These are phyloP conservation scores for Chytriomyces confervae DNA, from an alignment of 192 early-diverging fungal genomes.

Conservation along the genomic window DNA sequence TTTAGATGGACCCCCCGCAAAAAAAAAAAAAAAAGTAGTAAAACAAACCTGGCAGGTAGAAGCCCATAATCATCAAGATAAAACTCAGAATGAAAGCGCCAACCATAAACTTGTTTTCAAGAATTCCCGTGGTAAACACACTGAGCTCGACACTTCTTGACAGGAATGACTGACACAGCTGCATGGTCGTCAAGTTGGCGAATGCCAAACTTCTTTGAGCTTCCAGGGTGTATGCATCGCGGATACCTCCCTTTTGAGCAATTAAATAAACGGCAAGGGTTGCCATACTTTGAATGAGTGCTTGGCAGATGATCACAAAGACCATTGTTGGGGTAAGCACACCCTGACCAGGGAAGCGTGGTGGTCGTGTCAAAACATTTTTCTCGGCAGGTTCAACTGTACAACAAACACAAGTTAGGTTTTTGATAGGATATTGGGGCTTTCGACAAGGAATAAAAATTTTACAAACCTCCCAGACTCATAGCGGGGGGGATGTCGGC, in stretches of 20 bases:
- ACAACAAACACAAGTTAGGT: background rate
- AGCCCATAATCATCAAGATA: slow-evolving; percentile 73
- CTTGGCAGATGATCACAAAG: slow-evolving; percentile 74
- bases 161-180: slow-evolving; percentile 87
- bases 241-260: slow-evolving; percentile 29
- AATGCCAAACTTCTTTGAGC: slow-evolving; percentile 73
- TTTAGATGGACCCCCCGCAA: background rate
- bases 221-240: slow-evolving; percentile 34
- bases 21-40: background rate
- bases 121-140: slow-evolving; percentile 76
- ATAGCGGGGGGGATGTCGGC: slow-evolving; percentile 96
- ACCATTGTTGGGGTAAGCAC: slow-evolving; percentile 73
- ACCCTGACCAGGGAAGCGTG: slow-evolving; percentile 75
- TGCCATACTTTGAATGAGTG: slow-evolving; percentile 70
- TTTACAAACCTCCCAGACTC: slow-evolving; percentile 71
- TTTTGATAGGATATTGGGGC: background rate
- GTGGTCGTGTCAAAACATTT: slow-evolving; percentile 83
- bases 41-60: slow-evolving; percentile 74
- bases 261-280: slow-evolving; percentile 50
- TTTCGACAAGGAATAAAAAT: slow-evolving; percentile 2
- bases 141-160: slow-evolving; percentile 75
- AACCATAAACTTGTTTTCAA: slow-evolving; percentile 83
- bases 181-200: slow-evolving; percentile 80
- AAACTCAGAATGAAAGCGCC: slow-evolving; percentile 74
- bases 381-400: slow-evolving; percentile 82